phyloP scores from a whole-genome alignment of 1,284 basidiomycete species.

The Stygiomarasmius scandens region DNA sequence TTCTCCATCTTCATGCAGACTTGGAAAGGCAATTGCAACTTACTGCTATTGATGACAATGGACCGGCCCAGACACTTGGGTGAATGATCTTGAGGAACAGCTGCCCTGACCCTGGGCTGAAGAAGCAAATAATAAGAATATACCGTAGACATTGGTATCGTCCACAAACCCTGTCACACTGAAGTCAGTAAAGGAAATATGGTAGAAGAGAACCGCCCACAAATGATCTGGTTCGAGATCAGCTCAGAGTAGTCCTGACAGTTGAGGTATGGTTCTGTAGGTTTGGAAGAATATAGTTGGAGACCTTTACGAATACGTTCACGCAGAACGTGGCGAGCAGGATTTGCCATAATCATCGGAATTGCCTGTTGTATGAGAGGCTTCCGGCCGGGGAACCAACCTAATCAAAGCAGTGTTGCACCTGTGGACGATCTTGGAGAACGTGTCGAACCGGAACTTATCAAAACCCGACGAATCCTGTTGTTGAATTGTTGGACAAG shows the following conservation, averaged over 20 bases:
- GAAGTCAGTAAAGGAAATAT: constrained; percentile 16
- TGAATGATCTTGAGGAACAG: constrained; percentile 99
- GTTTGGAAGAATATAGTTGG: constrained; percentile 98
- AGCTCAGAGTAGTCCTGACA: constrained; percentile 97
- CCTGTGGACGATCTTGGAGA: constrained; percentile 99
- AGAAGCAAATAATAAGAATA: constrained; percentile 49
- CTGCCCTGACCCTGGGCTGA: constrained; percentile 98
- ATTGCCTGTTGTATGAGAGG: constrained; percentile 98
- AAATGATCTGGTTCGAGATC: constrained; percentile 99
- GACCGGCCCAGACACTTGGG: constrained; percentile 99
- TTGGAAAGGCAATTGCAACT: constrained; percentile 98
- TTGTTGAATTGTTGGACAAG: constrained; percentile 97
- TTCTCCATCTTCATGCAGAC: constrained; percentile 99
- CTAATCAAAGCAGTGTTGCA: constrained; percentile 97
- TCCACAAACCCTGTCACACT: constrained; percentile 84
- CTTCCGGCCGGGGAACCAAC: constrained; percentile 98
- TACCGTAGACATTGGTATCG: constrained; percentile 99
- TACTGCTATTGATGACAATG: constrained; percentile 99
- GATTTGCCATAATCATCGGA: constrained; percentile 99
- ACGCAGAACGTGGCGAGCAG: constrained; percentile 95
- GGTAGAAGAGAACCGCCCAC: constrained; percentile 48
- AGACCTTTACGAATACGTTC: constrained; percentile 99
- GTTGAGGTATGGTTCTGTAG: constrained; percentile 98
- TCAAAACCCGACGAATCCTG: constrained; percentile 93
- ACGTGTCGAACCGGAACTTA: constrained; percentile 99